These are phyloP conservation scores for Cytospora piceicola DNA, from an alignment of 2,329 filamentous ascomycete species.

Conservation along the genomic window DNA sequence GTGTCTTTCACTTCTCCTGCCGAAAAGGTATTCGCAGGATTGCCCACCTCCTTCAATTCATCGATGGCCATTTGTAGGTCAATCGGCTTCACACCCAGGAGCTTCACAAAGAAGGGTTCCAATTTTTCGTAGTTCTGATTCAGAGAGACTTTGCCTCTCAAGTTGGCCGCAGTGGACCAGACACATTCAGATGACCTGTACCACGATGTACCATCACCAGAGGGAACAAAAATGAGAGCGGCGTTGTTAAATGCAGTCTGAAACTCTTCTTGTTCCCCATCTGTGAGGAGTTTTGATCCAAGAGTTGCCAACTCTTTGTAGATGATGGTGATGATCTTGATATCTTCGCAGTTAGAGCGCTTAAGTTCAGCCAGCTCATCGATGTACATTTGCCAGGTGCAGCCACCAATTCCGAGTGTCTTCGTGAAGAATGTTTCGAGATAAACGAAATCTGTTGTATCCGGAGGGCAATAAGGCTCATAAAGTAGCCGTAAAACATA, in stretches of 20 bases:
- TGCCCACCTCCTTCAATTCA: slow-evolving; percentile 35
- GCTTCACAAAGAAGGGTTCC: slow-evolving; percentile 29
- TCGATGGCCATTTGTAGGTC: slow-evolving; percentile 40
- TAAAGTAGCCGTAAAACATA: slow-evolving; percentile 16
- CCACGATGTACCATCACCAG: slow-evolving; percentile 9
- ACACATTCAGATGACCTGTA: slow-evolving; percentile 21
- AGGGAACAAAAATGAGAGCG: slow-evolving; percentile 25
- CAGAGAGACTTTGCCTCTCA: slow-evolving; percentile 25
- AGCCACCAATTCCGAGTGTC: slow-evolving; percentile 21
- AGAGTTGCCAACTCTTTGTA: slow-evolving; percentile 24
- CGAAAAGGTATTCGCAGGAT: slow-evolving; percentile 11
- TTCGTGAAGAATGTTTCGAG: slow-evolving; percentile 24
- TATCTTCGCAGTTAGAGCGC: not conserved
- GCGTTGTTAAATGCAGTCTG: slow-evolving; percentile 18
- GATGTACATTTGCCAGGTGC: slow-evolving; percentile 12
- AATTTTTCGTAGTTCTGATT: slow-evolving; percentile 26
- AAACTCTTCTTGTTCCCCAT: not conserved
- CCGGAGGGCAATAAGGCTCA: not conserved
- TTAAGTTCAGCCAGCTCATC: slow-evolving; percentile 24
- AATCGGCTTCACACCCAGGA: slow-evolving; percentile 38
- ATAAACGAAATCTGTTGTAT: not conserved
- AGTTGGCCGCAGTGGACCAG: slow-evolving; percentile 27
- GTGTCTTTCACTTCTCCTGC: slow-evolving; percentile 38
- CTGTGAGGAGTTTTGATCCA: not conserved
- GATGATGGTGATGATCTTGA: slow-evolving; percentile 5